A percentile compares a stretch with the other conserved stretches of the same genome.
phyloP scores from a whole-genome alignment of 2,329 filamentous ascomycete genomes.

The Aspergillus glaucus region DNA sequence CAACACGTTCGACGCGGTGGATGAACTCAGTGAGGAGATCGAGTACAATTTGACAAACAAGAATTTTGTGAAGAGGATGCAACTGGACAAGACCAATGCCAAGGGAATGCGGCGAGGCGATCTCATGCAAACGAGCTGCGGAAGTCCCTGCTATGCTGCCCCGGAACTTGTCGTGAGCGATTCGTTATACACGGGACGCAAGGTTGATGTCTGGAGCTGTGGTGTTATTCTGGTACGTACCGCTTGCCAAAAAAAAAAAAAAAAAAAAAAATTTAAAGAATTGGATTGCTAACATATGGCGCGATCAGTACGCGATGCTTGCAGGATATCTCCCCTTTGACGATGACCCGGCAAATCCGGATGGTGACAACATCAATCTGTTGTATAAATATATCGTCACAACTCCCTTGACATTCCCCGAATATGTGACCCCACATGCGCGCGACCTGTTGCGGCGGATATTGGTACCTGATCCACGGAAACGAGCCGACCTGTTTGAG shows the following conservation, averaged over 20 bases:
- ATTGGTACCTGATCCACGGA: constrained; percentile 87
- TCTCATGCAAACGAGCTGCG: constrained; percentile 98
- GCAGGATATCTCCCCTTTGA: constrained; percentile 97
- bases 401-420: constrained; percentile 92
- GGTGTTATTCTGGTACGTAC: constrained; percentile 87
- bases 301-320: constrained; percentile 88
- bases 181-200: constrained; percentile 91
- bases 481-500: constrained; percentile 92
- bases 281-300: background rate
- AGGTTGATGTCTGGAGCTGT: constrained; percentile 99
- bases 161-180: constrained; percentile 96
- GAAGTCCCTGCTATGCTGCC: constrained; percentile 94
- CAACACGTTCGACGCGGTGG: constrained; percentile 86
- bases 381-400: constrained; percentile 99
- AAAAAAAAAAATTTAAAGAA: background rate
- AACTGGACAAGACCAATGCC: constrained; percentile 70
- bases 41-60: constrained; percentile 81
- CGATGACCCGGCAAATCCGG: constrained; percentile 94
- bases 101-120: constrained; percentile 80
- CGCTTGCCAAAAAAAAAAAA: too few species aligned
- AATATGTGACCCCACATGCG: constrained; percentile 97
- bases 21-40: constrained; percentile 84
- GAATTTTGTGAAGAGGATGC: constrained; percentile 78
- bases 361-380: constrained; percentile 98
- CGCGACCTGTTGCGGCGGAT: constrained; percentile 88